Evolutionary conservation across 495 filamentous ascomycete genomes (phyloP).

Genomic region (Halenospora varia): DNA sequence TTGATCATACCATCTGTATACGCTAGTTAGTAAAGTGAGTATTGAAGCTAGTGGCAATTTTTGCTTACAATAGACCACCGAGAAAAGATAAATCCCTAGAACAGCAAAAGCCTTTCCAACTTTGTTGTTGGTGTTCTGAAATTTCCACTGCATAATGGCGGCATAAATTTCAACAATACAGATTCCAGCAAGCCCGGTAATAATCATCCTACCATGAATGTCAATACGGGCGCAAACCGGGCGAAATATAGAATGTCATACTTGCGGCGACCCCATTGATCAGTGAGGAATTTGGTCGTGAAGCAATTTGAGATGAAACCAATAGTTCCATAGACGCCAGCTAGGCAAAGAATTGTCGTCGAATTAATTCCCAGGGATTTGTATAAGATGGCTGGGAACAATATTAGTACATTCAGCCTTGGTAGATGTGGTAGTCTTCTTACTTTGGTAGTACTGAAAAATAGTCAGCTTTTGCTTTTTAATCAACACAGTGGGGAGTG

Average conservation of each 20-base stretch:
- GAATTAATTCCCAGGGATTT: conserved; percentile 51
- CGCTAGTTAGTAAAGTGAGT: conserved; percentile 7
- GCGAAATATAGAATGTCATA: conserved; percentile 22
- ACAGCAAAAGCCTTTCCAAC: conserved; percentile 59
- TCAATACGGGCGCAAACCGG: too few relatives aligned
- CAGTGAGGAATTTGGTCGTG: conserved; percentile 50
- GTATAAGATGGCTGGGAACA: conserved; percentile 47
- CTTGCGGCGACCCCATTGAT: conserved; percentile 59
- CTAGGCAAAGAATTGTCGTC: conserved; percentile 48
- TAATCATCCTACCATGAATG: conserved; percentile 56
- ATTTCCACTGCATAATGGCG: conserved; percentile 53
- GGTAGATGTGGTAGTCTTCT: too few relatives aligned
- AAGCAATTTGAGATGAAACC: conserved; percentile 50
- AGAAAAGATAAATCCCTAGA: conserved; percentile 57
- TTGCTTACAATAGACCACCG: conserved; percentile 51
- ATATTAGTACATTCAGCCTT: too few relatives aligned
- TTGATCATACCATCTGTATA: conserved; percentile 51
- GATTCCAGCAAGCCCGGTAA: conserved; percentile 45
- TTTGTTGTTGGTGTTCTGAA: conserved; percentile 50
- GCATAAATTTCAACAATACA: conserved; percentile 54
- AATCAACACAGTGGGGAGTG: neutral
- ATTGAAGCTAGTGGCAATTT: neutral
- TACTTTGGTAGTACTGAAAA: conserved; percentile 50
- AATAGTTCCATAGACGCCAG: conserved; percentile 51
- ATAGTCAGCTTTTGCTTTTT: neutral